Evolutionary conservation across 345 rosid species (phyloP), one percentile per base, ranked within the genome.

Genomic region (Litchi chinensis): DNA sequence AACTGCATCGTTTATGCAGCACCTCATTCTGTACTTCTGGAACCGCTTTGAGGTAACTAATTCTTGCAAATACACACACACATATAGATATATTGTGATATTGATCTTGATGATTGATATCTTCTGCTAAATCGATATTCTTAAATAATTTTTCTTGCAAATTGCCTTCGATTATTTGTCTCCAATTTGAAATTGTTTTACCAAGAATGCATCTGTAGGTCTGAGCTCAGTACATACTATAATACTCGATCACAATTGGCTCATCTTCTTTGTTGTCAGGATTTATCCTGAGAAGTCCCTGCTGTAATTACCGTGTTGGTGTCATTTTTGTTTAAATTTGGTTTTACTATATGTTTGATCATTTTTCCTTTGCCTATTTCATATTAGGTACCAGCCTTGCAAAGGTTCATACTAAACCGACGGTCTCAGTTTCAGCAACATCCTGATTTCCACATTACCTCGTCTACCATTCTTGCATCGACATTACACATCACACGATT

Each of bases 21-120:
- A 97, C 80, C 91, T 94, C 79, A 93, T 97, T 80, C 82, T 97
- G 24, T 97, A 94, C 85, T 97, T 97, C 83, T 97, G 99, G 99
- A 97, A 94, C 84, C 93, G 97, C 46, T 96, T 97, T 66, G 98
- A 97, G 99, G 99, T 97, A 87, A 80, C 22, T 44, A 68, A 64
- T 32, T 21, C 67, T 10, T 5, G 9, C 10, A 37, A 26, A 26
- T 26, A 26, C 1, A 26, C 1, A 26, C 1, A 26, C 1, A 10
- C 6, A 12, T 15, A 48, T 28, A 59, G 66, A 21, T 18, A 3
- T 19, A 26, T 54, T 4, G 57, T 11, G 15, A 18, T 68, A 16
- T 6, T 26, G 59, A 62, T 74, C 59, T 74, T 43, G 19, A 68
- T 59, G 11, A 59, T 21, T 73, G 40, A 32, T 16, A 10, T 37